phyloP scores from a whole-genome alignment of 192 early-diverging fungal species.

The Lobosporangium transversale region DNA sequence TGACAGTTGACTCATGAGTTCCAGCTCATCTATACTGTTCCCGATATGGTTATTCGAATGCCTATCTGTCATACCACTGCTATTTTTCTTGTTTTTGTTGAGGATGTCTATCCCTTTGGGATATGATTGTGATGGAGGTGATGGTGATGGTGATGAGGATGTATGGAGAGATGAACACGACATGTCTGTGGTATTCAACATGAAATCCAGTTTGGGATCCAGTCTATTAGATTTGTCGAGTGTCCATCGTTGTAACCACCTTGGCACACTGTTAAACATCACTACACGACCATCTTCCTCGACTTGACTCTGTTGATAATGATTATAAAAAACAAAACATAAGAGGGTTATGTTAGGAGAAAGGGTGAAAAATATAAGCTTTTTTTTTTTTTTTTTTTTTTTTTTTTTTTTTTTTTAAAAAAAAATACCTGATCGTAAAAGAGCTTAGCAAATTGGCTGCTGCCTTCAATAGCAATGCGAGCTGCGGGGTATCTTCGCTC shows the following conservation, averaged over 20 bases:
- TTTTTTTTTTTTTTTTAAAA: neutral
- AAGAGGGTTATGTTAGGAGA: too few species aligned
- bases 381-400: too few species aligned
- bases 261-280: constrained; percentile 43
- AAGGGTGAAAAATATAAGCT: too few species aligned
- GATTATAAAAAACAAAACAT: too few species aligned
- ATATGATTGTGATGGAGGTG: neutral
- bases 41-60: too few species aligned
- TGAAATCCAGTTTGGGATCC: constrained; percentile 28
- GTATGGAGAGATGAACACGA: constrained; percentile 2
- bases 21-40: neutral
- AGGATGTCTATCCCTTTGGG: neutral
- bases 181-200: neutral
- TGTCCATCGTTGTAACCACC: constrained; percentile 43
- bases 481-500: constrained; percentile 37
- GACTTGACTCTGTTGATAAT: constrained; percentile 15
- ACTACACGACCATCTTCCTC: constrained; percentile 38
- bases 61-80: too few species aligned
- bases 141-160: neutral
- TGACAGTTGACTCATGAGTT: neutral
- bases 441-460: constrained; percentile 34
- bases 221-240: constrained; percentile 23
- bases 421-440: constrained; percentile 40
- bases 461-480: constrained; percentile 45
- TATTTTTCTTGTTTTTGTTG: too few species aligned